A percentile compares a stretch with the other conserved stretches of the same genome.
These are phyloP conservation scores for Suhomyces anneliseae DNA, from an alignment of 1,139 yeast species.

Conservation along the genomic window DNA sequence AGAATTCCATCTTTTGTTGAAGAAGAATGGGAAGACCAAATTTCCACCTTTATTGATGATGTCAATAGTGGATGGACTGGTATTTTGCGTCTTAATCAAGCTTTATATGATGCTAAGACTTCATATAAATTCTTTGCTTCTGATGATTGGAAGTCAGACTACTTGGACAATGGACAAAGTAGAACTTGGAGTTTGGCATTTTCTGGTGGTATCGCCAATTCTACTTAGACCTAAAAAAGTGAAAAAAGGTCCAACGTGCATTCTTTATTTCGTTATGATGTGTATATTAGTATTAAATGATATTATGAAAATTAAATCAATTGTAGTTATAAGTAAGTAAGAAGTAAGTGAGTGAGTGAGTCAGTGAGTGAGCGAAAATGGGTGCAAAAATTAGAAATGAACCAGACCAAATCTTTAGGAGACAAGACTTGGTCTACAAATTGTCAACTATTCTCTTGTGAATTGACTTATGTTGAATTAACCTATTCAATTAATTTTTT, in stretches of 20 bases:
- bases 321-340: neutral
- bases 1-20: constrained; percentile 67
- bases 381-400: no score
- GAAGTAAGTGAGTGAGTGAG: no score
- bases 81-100: constrained; percentile 73
- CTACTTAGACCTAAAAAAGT: constrained; percentile 1
- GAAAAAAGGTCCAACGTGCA: neutral
- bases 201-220: constrained; percentile 20
- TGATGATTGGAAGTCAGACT: constrained; percentile 44
- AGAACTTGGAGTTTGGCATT: constrained; percentile 87
- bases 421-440: no score
- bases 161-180: constrained; percentile 87
- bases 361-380: no score
- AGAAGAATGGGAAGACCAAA: constrained; percentile 74
- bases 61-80: constrained; percentile 89
- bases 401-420: no score
- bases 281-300: constrained; percentile 5
- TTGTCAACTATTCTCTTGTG: no score
- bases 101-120: constrained; percentile 65
- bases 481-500: no score
- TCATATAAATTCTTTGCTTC: constrained; percentile 71
- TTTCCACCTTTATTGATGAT: constrained; percentile 49
- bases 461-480: no score
- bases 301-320: neutral
- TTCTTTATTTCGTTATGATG: neutral